Evolutionary conservation across 139 green algal genomes (phyloP).

Genomic region (Gonium pectorale): DNA sequence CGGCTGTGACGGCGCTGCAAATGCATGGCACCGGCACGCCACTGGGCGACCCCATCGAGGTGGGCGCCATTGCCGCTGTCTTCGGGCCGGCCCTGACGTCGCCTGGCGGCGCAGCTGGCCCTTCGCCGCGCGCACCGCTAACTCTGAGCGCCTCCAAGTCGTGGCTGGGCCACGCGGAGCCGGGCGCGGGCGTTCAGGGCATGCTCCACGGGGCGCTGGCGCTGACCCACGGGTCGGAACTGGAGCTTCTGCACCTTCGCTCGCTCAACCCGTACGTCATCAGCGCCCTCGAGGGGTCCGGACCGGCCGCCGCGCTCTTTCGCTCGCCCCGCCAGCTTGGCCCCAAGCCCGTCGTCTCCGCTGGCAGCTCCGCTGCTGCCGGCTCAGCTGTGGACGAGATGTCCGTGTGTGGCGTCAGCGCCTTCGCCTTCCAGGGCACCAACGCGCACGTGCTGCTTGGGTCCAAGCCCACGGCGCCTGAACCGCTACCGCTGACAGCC

Average conservation of each 20-base stretch:
- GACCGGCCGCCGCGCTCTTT: slow-evolving; percentile 14
- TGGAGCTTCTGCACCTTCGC: slow-evolving; percentile 58
- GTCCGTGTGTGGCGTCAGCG: slow-evolving; percentile 66
- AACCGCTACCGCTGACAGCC: not conserved
- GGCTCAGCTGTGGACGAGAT: not conserved
- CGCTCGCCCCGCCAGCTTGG: slow-evolving; percentile 3
- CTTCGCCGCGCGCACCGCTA: slow-evolving; percentile 39
- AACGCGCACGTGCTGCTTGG: slow-evolving; percentile 68
- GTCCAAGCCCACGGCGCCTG: not conserved
- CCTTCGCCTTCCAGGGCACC: slow-evolving; percentile 88
- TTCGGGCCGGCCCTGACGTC: slow-evolving; percentile 24
- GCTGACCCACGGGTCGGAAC: slow-evolving; percentile 33
- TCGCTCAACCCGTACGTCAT: slow-evolving; percentile 69
- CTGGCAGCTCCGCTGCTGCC: not conserved
- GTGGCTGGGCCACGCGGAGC: slow-evolving; percentile 71
- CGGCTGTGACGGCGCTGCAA: slow-evolving; percentile 61
- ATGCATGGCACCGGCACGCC: slow-evolving; percentile 77
- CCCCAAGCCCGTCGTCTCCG: not conserved
- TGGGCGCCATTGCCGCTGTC: slow-evolving; percentile 69
- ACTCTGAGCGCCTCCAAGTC: slow-evolving; percentile 57
- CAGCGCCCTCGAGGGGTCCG: slow-evolving; percentile 39
- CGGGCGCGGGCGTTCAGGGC: slow-evolving; percentile 67
- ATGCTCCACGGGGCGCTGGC: slow-evolving; percentile 47
- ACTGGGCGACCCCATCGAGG: slow-evolving; percentile 88
- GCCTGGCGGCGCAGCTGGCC: slow-evolving; percentile 53